phyloP scores from a whole-genome alignment of 495 filamentous ascomycete genomes.

The Chaetomium tenue region DNA sequence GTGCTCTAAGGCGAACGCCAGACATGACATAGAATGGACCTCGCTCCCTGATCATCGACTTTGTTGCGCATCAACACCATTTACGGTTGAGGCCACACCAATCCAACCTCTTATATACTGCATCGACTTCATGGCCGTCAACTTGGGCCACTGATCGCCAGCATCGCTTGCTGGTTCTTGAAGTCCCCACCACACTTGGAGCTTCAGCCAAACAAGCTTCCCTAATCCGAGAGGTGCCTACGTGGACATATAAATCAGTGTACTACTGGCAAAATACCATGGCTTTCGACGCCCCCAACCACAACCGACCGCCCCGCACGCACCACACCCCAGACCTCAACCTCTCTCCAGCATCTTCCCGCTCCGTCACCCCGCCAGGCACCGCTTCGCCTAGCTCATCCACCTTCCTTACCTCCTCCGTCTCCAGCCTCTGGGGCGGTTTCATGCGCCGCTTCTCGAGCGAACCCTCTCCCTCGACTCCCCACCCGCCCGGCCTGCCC shows the following conservation, averaged over 20 bases:
- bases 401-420: constrained; percentile 29
- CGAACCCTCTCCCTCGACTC: constrained; percentile 24
- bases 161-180: not conserved
- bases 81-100: constrained; percentile 1
- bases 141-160: not conserved
- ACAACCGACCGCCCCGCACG: constrained; percentile 22
- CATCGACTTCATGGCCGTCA: constrained; percentile 13
- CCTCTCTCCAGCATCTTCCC: constrained; percentile 34
- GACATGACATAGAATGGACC: not conserved
- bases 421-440: constrained; percentile 38
- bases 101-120: not conserved
- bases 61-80: not conserved
- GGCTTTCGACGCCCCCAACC: constrained; percentile 28
- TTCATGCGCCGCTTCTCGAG: constrained; percentile 40
- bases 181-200: not conserved
- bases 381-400: constrained; percentile 26
- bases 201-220: constrained; percentile 4
- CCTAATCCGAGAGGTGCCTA: not conserved
- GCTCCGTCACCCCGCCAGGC: constrained; percentile 36
- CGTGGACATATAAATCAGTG: not conserved
- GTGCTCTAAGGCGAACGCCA: not conserved
- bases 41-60: not conserved
- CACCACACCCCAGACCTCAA: constrained; percentile 29
- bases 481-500: constrained; percentile 15
- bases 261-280: constrained; percentile 15